Percentiles rank a stretch among this genome's conserved stretches.
Evolutionary conservation across 352 stramenopile species (phyloP).

Genomic region (Phytopythium boreale): DNA sequence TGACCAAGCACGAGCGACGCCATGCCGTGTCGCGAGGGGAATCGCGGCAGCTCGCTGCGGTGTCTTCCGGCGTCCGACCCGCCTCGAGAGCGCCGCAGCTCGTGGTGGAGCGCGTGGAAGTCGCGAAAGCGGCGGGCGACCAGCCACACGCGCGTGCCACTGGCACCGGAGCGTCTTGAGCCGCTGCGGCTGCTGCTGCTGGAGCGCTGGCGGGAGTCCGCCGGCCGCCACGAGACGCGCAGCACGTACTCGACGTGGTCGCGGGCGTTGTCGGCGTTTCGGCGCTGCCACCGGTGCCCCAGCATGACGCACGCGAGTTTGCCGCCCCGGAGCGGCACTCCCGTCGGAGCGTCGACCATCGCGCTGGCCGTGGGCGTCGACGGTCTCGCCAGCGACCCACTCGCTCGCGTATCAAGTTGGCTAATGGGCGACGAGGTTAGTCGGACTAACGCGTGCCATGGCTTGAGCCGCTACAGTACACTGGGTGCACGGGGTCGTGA

Average conservation of each 20-base stretch:
- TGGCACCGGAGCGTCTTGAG: background rate
- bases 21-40: slow-evolving; percentile 1
- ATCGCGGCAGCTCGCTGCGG: background rate
- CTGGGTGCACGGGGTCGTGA: too few species aligned
- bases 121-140: slow-evolving; percentile 5
- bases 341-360: background rate
- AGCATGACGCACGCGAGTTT: slow-evolving; percentile 1
- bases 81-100: background rate
- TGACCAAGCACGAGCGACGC: background rate
- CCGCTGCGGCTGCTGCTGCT: background rate
- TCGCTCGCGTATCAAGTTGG: background rate
- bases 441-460: too few species aligned
- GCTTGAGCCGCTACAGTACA: too few species aligned
- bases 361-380: background rate
- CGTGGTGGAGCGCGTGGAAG: slow-evolving; percentile 4
- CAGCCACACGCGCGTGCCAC: background rate
- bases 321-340: background rate
- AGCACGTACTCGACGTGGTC: slow-evolving; percentile 10
- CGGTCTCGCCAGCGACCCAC: background rate
- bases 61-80: background rate
- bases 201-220: background rate
- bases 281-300: slow-evolving; percentile 9
- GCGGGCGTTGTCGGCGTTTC: background rate
- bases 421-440: background rate
- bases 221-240: slow-evolving; percentile 3